Base-by-base conservation (phyloP, 1,139 yeast species). In the Lodderomyces theae region DNA sequence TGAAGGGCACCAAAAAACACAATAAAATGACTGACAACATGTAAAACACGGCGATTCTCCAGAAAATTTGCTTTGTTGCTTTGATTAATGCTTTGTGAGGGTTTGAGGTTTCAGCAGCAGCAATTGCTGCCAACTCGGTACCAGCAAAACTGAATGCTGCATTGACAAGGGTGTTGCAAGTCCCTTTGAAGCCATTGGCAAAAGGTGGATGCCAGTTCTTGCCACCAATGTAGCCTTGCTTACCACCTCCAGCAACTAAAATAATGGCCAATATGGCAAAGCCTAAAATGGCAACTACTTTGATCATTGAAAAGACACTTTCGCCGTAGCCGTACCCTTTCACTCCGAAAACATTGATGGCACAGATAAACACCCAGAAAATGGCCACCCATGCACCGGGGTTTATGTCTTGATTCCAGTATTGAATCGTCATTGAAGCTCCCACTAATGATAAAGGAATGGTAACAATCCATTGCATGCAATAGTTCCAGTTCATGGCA, bases 321-420 rank as follows among this genome's bases (percentile, higher is more conserved):
- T 69, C 75, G 7, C 73, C 70, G 51, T 69, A 74, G 26, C 76
- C 76, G 46, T 69, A 70, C 4, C 73, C 73, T 46, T 63, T 62
- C 5, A 69, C 74, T 6, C 75, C 76, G 37, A 70, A 57, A 38
- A 69, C 54, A 34, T 70, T 69, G 30, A 69, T 68, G 33, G 59
- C 51, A 25, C 66, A 52, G 26, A 69, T 66, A 1, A 58, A 47
- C 2, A 64, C 50, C 60, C 66, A 69, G 42, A 70, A 65, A 4
- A 69, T 57, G 4, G 66, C 57, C 10, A 66, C 71, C 58, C 69
- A 70, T 3, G 64, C 66, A 40, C 66, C 74, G 0, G 74, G 59
- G 42, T 68, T 69, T 8, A 69, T 51, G 3, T 54, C 48, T 2
- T 55, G 45, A 38, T 62, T 66, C 75, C 76, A 69, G 45, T 60